Percentiles rank a stretch among this genome's conserved stretches.
Conservation (phyloP, 345 rosid genomes). For the Brassica incana region DNA sequence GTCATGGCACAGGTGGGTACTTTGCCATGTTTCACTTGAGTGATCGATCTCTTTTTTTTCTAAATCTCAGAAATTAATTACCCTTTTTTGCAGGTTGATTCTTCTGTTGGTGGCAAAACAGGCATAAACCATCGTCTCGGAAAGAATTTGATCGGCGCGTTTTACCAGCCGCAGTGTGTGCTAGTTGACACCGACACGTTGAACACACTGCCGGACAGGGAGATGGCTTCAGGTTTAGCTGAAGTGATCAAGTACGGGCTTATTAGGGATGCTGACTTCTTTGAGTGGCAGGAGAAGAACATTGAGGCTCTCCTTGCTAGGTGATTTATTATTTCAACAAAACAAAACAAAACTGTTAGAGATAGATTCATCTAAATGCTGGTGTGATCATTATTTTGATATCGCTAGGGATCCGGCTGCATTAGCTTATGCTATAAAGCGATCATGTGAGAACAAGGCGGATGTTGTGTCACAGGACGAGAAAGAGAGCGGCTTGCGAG, state of each 20-base stretch:
- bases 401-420: conserved; percentile 78
- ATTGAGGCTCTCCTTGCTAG: conserved; percentile 73
- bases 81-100: conserved; percentile 67
- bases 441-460: conserved; percentile 96
- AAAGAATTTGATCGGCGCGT: conserved; percentile 96
- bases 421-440: conserved; percentile 86
- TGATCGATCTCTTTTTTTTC: no score
- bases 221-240: conserved; percentile 90
- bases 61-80: not conserved
- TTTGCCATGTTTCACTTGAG: no score
- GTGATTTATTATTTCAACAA: conserved; percentile 33
- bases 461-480: conserved; percentile 97
- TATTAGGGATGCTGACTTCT: conserved; percentile 88
- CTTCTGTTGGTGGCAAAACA: conserved; percentile 99
- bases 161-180: conserved; percentile 98
- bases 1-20: conserved; percentile 93
- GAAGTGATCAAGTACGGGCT: conserved; percentile 98
- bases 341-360: not conserved
- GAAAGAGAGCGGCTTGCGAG: conserved; percentile 92
- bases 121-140: conserved; percentile 94
- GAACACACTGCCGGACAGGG: conserved; percentile 83
- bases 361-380: not conserved
- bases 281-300: conserved; percentile 96
- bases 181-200: conserved; percentile 86
- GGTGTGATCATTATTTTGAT: not conserved